Conservation (phyloP, 2,329 filamentous ascomycete genomes). For the Alternaria longipes region DNA sequence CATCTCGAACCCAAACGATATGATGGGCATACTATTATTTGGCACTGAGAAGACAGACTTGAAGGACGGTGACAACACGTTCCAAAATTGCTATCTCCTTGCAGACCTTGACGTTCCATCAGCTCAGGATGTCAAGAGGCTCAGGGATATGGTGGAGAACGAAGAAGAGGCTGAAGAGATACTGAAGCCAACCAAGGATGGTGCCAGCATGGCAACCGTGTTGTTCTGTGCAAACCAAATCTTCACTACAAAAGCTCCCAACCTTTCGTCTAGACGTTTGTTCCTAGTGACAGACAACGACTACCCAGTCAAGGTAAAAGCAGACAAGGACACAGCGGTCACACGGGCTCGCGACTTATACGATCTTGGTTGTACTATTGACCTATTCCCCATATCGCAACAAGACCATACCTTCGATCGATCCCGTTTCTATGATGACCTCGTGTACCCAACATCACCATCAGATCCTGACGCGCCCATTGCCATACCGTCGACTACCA, state of each 20-base stretch:
- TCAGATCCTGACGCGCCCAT: slow-evolving; percentile 73
- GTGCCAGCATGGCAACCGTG: slow-evolving; percentile 84
- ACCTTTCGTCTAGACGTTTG: slow-evolving; percentile 90
- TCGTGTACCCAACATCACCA: slow-evolving; percentile 79
- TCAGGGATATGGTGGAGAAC: slow-evolving; percentile 80
- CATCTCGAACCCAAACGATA: slow-evolving; percentile 93
- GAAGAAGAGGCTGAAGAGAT: slow-evolving; percentile 75
- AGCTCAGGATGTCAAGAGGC: slow-evolving; percentile 82
- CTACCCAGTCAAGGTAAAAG: slow-evolving; percentile 76
- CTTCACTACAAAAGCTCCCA: slow-evolving; percentile 92
- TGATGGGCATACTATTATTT: slow-evolving; percentile 95
- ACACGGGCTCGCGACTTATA: slow-evolving; percentile 94
- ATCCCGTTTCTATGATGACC: slow-evolving; percentile 92
- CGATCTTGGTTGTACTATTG: slow-evolving; percentile 89
- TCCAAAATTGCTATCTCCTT: slow-evolving; percentile 92
- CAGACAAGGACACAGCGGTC: slow-evolving; percentile 76
- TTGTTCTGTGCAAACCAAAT: slow-evolving; percentile 96
- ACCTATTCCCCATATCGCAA: slow-evolving; percentile 86
- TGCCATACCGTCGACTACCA: slow-evolving; percentile 63
- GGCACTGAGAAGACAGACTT: slow-evolving; percentile 78
- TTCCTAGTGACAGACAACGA: slow-evolving; percentile 98
- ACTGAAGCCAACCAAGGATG: slow-evolving; percentile 73
- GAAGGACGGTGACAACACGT: slow-evolving; percentile 64
- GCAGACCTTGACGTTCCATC: slow-evolving; percentile 87
- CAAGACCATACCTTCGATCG: slow-evolving; percentile 79